These are phyloP conservation scores for Solanum bukasovii DNA, from an alignment of 257 asterid species.

Conservation along the genomic window DNA sequence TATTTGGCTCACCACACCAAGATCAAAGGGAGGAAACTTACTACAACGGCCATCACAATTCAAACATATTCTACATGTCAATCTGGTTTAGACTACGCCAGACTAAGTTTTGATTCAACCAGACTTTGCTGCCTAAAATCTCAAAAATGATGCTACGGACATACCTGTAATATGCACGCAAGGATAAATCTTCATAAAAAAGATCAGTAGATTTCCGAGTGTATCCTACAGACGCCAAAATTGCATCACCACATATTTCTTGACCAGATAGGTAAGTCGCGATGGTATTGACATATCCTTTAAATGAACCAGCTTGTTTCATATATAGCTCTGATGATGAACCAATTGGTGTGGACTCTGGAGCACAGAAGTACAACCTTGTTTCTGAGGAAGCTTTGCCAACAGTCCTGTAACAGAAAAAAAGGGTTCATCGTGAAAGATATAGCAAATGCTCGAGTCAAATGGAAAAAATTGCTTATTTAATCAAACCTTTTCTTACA, in stretches of 20 bases:
- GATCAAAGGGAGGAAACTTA: not conserved
- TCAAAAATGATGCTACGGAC: constrained; percentile 3
- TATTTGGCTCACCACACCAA: not conserved
- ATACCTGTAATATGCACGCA: constrained; percentile 66
- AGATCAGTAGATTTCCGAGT: constrained; percentile 68
- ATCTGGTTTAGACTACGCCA: not conserved
- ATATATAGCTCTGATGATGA: constrained; percentile 18
- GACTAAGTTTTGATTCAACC: not conserved
- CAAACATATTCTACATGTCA: not conserved
- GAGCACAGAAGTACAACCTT: constrained; percentile 60
- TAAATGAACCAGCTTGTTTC: constrained; percentile 21
- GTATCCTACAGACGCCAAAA: constrained; percentile 81
- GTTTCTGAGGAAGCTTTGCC: constrained; percentile 90
- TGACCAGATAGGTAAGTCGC: constrained; percentile 78
- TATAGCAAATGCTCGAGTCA: not conserved
- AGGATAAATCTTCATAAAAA: constrained; percentile 47
- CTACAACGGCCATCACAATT: not conserved
- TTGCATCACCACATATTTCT: constrained; percentile 68
- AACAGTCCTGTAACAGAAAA: constrained; percentile 42
- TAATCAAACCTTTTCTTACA: not conserved
- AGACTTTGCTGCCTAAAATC: not conserved
- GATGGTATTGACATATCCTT: constrained; percentile 47
- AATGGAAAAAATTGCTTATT: not conserved
- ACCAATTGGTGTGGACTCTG: constrained; percentile 22
- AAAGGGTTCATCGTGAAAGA: not conserved